Evolutionary conservation across 352 stramenopile species (phyloP), one percentile per base, ranked within the genome.

Genomic region (Phytophthora pinifolia): DNA sequence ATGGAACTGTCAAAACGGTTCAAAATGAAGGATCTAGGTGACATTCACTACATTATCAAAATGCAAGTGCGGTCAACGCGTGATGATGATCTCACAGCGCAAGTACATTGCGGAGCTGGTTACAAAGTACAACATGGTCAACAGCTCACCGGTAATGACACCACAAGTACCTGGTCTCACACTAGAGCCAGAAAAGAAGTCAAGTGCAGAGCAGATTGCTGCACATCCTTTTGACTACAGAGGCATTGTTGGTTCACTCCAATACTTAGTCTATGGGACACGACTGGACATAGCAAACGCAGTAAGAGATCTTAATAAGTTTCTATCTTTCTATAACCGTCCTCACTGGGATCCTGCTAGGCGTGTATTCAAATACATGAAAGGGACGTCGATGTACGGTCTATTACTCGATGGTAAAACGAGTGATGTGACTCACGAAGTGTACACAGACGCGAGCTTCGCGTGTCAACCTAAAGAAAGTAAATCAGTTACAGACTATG

Each of bases 251-350:
- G 51, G 57, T 20, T 72, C 52, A 34, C 51, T 64, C 2, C 27
- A 51, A 48, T 66, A 73, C 42, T 47, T 73, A 9, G 65, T 70
- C 18, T 31, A 50, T 31, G 55, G 54, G n/a, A 65, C 54, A 29
- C 25, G 25, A 29, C 25, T 6, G 15, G 63, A 59, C 41, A 70
- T 62, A 52, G 62, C 46, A 13, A 72, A 62, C 37, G 58, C 38
- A 43, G 58, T 72, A 33, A 52, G 53, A 56, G 64, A 68, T 18
- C 25, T 69, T 1, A 69, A 46, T 15, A 58, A 45, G 15, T 73
- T 66, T 51, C 31, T 69, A 15, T 69, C 54, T 4, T 65, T 50
- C 41, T 73, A 68, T 31, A 73, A 66, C 29, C 17, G 12, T 10
- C 68, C 52, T 1, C 62, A 67, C 36, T 72, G 62, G 56, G 27